Base-by-base conservation (phyloP, 768 basidiomycete genomes). In the Mycena olivaceomarginata region DNA sequence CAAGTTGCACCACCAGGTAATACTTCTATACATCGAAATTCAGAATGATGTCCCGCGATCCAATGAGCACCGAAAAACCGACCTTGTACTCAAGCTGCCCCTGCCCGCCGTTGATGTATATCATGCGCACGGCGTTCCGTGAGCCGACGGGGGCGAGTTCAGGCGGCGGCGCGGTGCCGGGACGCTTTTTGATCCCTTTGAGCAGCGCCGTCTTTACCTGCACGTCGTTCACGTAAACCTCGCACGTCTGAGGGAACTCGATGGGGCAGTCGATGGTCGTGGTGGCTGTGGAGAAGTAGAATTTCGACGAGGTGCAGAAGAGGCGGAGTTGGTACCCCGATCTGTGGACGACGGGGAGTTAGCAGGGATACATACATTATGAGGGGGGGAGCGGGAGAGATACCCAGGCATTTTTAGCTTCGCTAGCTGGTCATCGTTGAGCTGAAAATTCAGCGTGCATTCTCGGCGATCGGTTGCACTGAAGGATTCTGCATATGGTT, bases 111-210 rank as follows among this genome's bases (percentile, higher is more conserved):
- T 93, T 93, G 40, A 93, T 90, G 79, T 93, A 93, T 7, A 92
- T 86, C 86, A 93, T 91, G 73, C 92, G 91, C 12, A 93, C 83
- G 12, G 88, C 85, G 79, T 92, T 93, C 46, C 41, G 66, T 81
- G 75, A 25, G 12, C 9, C 39, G 77, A 68, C 41, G 3, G 60
- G 63, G 22, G 18, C 53, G 15, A 82, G 16, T 79, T 92, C 88
- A 0, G 92, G 89, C 0, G 93, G 93, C 12, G 93, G 92, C 0
- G 93, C 91, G 40, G 92, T 94, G 8, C 93, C 93, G 6, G 92
- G 90, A 75, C 91, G 92, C 86, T 94, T 94, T 88, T 94, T 94
- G 82, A 94, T 85, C 3, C 93, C 94, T 82, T 92, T 92, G 68
- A 93, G 82, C 79, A 90, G 92, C 46, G 88, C 90, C 15, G 83